phyloP scores from a whole-genome alignment of 805 yeast genomes.

The Ogataea wickerhamii region DNA sequence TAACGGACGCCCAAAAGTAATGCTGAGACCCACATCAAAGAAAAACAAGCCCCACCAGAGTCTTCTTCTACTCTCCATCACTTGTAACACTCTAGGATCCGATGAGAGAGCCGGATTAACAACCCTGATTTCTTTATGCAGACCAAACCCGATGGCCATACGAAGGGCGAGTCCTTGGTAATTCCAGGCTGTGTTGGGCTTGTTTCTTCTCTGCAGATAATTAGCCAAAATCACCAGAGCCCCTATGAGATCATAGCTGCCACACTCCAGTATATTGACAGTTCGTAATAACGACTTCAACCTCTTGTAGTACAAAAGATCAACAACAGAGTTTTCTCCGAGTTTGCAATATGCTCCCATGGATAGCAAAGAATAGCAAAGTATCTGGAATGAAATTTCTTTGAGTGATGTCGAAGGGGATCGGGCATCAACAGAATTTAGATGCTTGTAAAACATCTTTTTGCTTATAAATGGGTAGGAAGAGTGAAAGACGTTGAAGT shows the following conservation, averaged over 20 bases:
- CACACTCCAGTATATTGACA: conserved; percentile 46
- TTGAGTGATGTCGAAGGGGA: conserved; percentile 30
- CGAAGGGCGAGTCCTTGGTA: conserved; percentile 54
- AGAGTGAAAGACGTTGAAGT: conserved; percentile 49
- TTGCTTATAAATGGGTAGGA: conserved; percentile 52
- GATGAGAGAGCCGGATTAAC: conserved; percentile 1
- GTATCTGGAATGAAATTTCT: conserved; percentile 43
- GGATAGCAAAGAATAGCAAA: conserved; percentile 49
- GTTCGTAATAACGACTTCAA: conserved; percentile 38
- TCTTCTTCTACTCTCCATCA: conserved; percentile 46
- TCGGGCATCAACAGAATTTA: conserved; percentile 32
- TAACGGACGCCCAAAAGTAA: conserved; percentile 55
- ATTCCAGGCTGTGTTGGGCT: conserved; percentile 58
- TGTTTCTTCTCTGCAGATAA: conserved; percentile 53
- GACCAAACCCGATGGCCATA: conserved; percentile 56
- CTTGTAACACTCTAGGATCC: conserved; percentile 12
- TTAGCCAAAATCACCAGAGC: conserved; percentile 47
- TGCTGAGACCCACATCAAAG: conserved; percentile 52
- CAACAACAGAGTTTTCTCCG: conserved; percentile 45
- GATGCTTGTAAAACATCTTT: conserved; percentile 40
- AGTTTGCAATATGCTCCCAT: conserved; percentile 58
- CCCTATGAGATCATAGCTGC: conserved; percentile 44
- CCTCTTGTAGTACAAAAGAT: conserved; percentile 46
- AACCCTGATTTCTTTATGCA: conserved; percentile 44
- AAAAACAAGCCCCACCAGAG: conserved; percentile 58